Evolutionary conservation across 345 rosid species (phyloP), one percentile per base, ranked within the genome.

Genomic region (Populus pruinosa): DNA sequence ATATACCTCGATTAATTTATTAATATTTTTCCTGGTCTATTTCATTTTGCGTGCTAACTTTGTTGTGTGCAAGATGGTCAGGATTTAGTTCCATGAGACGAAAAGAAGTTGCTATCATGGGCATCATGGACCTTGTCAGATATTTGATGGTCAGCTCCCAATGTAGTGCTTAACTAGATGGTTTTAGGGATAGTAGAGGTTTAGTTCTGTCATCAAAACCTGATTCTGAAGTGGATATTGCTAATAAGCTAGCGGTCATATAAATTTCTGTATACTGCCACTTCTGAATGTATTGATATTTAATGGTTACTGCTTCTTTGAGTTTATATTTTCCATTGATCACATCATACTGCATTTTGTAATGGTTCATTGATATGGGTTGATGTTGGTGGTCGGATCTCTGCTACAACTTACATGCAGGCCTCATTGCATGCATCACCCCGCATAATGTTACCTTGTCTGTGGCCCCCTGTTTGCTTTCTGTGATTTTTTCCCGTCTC

Each of bases 61-160:
- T 67, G 72, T 59, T 79, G 59, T 79, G 79, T 81, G 70, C 36
- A 69, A 82, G 85, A 23, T 84, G 83, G 73, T 79, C 87, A 79
- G 84, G 81, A 47, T 74, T 76, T 76, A 62, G 72, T 65, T 73
- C 81, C 70, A 73, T 81, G 84, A 55, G 80, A 70, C 76, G 82
- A 61, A 77, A 69, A 41, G 76, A 44, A 70, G 67, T 73, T 65
- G 31, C 77, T 27, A 9, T 77, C 79, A 62, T 69, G 68, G 72
- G 79, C 79, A 23, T 77, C 75, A 66, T 80, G 79, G 79, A 75
- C 25, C 68, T 72, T 21, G 29, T 41, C 73, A 71, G 72, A 44
- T 71, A 33, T 73, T 65, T 77, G 77, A 64, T 65, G 25, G 38
- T 76, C 79, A 41, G 69, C 75, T 41, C 39, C 31, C 77, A 62